Conservation (phyloP, 441 rosid species). For the Populus hybrid region DNA sequence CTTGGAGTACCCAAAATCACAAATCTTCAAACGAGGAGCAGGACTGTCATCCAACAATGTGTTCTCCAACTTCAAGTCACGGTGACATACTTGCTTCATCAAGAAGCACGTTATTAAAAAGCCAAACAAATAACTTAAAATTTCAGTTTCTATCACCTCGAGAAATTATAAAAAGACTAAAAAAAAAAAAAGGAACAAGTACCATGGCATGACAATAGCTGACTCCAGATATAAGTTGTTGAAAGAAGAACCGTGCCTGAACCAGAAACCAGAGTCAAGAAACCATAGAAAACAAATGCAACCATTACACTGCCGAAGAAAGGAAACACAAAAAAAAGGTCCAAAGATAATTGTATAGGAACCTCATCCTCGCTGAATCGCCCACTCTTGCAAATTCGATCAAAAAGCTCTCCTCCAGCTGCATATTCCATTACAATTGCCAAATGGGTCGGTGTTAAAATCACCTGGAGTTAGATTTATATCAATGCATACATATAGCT, state of each 20-base stretch:
- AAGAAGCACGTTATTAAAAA: slow-evolving; percentile 24
- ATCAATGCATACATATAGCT: neutral
- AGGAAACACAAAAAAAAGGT: neutral
- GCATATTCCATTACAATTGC: slow-evolving; percentile 99
- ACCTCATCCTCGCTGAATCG: slow-evolving; percentile 98
- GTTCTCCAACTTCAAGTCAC: slow-evolving; percentile 57
- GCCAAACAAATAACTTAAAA: slow-evolving; percentile 11
- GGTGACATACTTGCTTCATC: slow-evolving; percentile 68
- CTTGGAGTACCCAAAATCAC: slow-evolving; percentile 99
- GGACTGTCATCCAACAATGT: slow-evolving; percentile 93
- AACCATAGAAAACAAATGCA: neutral
- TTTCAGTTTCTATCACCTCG: neutral
- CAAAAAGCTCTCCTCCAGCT: slow-evolving; percentile 97
- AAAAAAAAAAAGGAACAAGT: slow-evolving; percentile 11
- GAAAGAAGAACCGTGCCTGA: slow-evolving; percentile 98
- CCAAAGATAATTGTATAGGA: neutral
- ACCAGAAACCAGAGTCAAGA: slow-evolving; percentile 11
- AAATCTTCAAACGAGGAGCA: slow-evolving; percentile 89
- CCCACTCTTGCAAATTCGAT: slow-evolving; percentile 86
- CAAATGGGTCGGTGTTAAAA: slow-evolving; percentile 55
- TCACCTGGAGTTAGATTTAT: slow-evolving; percentile 41
- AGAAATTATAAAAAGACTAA: slow-evolving; percentile 1
- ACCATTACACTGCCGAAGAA: neutral
- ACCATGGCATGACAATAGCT: slow-evolving; percentile 97
- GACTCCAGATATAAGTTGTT: slow-evolving; percentile 97